Conservation (phyloP, 495 filamentous ascomycete genomes). For the Aspergillus kassunensis region DNA sequence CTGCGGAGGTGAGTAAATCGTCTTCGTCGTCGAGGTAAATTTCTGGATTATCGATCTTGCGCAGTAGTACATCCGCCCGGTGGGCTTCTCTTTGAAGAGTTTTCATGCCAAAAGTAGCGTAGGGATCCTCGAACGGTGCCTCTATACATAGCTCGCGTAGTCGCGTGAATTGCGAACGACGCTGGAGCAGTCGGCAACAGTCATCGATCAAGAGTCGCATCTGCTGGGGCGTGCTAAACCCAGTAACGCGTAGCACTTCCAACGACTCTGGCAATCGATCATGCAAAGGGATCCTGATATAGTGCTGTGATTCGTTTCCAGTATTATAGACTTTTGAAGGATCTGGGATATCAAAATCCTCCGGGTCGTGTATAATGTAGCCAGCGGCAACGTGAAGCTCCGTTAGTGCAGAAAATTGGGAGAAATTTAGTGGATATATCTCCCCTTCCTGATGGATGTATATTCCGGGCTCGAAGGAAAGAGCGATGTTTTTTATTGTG, state of each 20-base stretch:
- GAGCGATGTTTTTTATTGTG: neutral
- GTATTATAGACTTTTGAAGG: neutral
- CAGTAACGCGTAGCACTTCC: slow-evolving; percentile 2
- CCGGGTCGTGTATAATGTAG: slow-evolving; percentile 6
- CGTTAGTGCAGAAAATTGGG: neutral
- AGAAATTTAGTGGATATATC: slow-evolving; percentile 5
- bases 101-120: neutral
- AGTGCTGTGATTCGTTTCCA: neutral
- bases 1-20: neutral
- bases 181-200: slow-evolving; percentile 1
- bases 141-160: slow-evolving; percentile 3
- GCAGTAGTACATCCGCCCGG: neutral
- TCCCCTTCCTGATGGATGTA: slow-evolving; percentile 4
- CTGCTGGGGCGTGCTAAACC: neutral
- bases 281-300: neutral
- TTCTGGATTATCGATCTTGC: neutral
- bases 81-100: neutral
- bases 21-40: neutral
- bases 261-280: neutral
- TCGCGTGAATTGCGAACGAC: neutral
- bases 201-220: neutral
- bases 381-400: neutral
- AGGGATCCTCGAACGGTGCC: neutral
- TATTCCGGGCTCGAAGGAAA: neutral
- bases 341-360: neutral